A percentile compares a stretch with the other conserved stretches of the same genome.
These are phyloP conservation scores for Lineolata rhizophorae DNA, from an alignment of 495 filamentous ascomycete species.

Conservation along the genomic window DNA sequence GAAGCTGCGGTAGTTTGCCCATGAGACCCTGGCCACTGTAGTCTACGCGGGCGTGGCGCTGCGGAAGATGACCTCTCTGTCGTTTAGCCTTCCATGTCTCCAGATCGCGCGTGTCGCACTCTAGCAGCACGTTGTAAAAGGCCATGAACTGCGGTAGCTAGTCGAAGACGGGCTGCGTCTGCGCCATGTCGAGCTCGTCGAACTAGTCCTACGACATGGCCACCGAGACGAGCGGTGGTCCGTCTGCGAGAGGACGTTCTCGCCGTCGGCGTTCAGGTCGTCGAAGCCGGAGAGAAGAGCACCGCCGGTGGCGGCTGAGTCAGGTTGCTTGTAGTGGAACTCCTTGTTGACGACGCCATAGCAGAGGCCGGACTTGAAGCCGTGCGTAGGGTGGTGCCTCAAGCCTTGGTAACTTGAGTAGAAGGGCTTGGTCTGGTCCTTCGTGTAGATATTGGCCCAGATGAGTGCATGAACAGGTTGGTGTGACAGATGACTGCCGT, in stretches of 20 bases:
- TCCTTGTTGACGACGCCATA: conserved; percentile 25
- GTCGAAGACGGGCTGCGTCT: conserved; percentile 12
- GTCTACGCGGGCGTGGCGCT: conserved; percentile 19
- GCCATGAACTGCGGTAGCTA: conserved; percentile 15
- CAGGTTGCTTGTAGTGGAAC: conserved; percentile 21
- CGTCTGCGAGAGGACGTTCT: conserved; percentile 24
- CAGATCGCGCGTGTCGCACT: conserved; percentile 8
- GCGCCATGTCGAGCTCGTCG: conserved; percentile 13
- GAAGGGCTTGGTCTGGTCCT: conserved; percentile 7
- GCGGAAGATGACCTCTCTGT: conserved; percentile 18
- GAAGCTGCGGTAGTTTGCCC: conserved; percentile 15
- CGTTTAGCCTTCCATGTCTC: conserved; percentile 11
- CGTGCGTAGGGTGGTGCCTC: conserved; percentile 13
- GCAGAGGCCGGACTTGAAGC: conserved; percentile 20
- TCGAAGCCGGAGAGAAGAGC: conserved; percentile 21
- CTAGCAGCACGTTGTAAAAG: conserved; percentile 9
- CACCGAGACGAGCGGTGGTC: conserved; percentile 23
- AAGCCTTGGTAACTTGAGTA: conserved; percentile 6
- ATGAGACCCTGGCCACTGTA: conserved; percentile 18
- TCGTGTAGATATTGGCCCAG: conserved; percentile 16
- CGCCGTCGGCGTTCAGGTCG: conserved; percentile 15
- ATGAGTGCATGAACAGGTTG: conserved; percentile 19
- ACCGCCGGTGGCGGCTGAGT: conserved; percentile 19
- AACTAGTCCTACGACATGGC: conserved; percentile 19
- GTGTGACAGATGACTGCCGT: conserved; percentile 17